These are phyloP conservation scores for Erythrobasidium yunnanense DNA, from an alignment of 768 basidiomycete species.

Conservation along the genomic window DNA sequence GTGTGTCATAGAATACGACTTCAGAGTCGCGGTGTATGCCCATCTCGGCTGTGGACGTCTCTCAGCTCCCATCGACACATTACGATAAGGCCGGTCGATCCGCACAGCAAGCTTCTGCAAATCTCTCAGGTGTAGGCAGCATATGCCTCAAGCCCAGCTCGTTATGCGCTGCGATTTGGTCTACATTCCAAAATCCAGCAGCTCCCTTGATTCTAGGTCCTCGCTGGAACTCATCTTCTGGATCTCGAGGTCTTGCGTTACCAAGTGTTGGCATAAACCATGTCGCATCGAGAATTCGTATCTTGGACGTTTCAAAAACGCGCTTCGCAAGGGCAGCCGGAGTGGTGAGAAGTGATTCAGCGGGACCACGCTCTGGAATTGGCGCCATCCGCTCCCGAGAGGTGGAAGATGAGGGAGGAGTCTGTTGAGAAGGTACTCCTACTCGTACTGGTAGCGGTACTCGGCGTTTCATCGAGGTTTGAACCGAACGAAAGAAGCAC, in stretches of 20 bases:
- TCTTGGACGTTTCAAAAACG: conserved; percentile 21
- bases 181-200: conserved; percentile 67
- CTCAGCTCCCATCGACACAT: not conserved
- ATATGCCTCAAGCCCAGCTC: conserved; percentile 81
- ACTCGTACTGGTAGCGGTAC: too few species aligned
- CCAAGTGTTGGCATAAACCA: conserved; percentile 85
- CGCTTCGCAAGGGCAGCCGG: conserved; percentile 25
- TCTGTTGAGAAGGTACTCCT: too few species aligned
- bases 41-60: conserved; percentile 41
- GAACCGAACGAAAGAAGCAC: too few species aligned
- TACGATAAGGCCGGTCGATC: not conserved
- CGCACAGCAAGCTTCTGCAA: conserved; percentile 54
- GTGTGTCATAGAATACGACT: conserved; percentile 80
- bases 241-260: conserved; percentile 53
- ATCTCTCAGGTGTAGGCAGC: conserved; percentile 65
- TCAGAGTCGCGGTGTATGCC: conserved; percentile 65
- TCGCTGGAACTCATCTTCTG: conserved; percentile 53
- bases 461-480: too few species aligned
- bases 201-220: conserved; percentile 35
- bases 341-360: conserved; percentile 7
- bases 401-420: too few species aligned
- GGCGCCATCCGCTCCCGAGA: too few species aligned
- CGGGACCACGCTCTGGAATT: too few species aligned
- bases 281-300: conserved; percentile 57
- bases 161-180: conserved; percentile 49